Conservation (phyloP, 768 basidiomycete species). For the Rhizopogon rudus region DNA sequence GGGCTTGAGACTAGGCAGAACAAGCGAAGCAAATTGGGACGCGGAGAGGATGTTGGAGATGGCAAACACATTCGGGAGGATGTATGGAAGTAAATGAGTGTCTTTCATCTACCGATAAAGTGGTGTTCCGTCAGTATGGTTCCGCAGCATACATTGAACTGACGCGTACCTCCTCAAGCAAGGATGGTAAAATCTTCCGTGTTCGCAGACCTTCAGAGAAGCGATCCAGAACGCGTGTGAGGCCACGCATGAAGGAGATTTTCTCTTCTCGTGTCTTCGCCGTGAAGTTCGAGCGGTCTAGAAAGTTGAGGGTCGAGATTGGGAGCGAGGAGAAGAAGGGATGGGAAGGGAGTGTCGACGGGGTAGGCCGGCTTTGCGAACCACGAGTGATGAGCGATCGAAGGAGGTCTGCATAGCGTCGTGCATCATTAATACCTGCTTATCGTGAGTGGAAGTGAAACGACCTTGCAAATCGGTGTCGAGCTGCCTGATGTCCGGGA, state of each 20-base stretch:
- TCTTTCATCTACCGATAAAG: conserved; percentile 76
- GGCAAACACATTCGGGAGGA: conserved; percentile 91
- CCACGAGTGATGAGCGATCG: conserved; percentile 78
- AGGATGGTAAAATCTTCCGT: conserved; percentile 86
- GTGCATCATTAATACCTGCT: conserved; percentile 7
- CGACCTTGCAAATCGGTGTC: conserved; percentile 73
- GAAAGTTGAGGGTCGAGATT: conserved; percentile 92
- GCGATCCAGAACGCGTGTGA: conserved; percentile 70
- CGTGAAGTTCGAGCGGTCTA: conserved; percentile 93
- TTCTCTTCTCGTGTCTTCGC: conserved; percentile 94
- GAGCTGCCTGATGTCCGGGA: conserved; percentile 57
- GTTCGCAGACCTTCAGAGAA: conserved; percentile 86
- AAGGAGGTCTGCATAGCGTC: conserved; percentile 55
- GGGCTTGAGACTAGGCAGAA: conserved; percentile 86
- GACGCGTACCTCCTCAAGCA: conserved; percentile 82
- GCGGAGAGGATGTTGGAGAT: conserved; percentile 78
- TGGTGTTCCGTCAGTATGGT: background rate
- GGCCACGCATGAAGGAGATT: conserved; percentile 91
- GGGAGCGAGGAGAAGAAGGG: conserved; percentile 94
- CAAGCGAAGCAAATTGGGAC: conserved; percentile 72
- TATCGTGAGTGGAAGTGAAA: conserved; percentile 2
- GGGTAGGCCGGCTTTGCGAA: conserved; percentile 66
- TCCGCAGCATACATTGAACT: conserved; percentile 1
- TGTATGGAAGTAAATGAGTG: conserved; percentile 85
- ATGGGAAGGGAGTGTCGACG: conserved; percentile 75